These are phyloP conservation scores for Yamadazyma blattariae DNA, from an alignment of 1,139 yeast genomes.

Conservation along the genomic window DNA sequence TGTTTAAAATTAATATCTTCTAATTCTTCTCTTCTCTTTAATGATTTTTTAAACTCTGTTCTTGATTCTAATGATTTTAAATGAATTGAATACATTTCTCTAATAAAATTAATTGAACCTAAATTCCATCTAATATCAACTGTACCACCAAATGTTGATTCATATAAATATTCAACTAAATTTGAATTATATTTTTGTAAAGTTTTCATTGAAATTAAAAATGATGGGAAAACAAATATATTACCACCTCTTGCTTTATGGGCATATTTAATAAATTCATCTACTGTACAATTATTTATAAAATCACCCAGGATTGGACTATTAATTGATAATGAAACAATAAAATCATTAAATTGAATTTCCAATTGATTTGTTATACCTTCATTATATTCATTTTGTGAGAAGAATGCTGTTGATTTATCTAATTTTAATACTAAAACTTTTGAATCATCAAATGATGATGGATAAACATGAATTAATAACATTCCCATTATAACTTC, in stretches of 20 bases:
- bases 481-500: constrained; percentile 56
- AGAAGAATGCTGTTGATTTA: constrained; percentile 57
- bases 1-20: constrained; percentile 15
- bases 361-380: constrained; percentile 50
- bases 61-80: constrained; percentile 38
- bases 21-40: constrained; percentile 3
- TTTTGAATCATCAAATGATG: constrained; percentile 70
- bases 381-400: constrained; percentile 49
- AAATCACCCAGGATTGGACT: constrained; percentile 43
- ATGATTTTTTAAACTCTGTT: constrained; percentile 25
- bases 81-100: constrained; percentile 84
- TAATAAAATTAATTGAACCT: constrained; percentile 85
- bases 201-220: constrained; percentile 72
- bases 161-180: constrained; percentile 61
- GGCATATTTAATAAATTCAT: constrained; percentile 56
- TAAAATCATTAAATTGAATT: constrained; percentile 58
- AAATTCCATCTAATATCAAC: constrained; percentile 92
- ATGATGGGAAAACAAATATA: constrained; percentile 75
- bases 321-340: constrained; percentile 61
- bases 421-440: constrained; percentile 65
- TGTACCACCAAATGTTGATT: constrained; percentile 79
- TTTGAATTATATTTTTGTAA: constrained; percentile 53
- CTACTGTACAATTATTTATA: constrained; percentile 44
- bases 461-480: constrained; percentile 69
- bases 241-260: constrained; percentile 71